A percentile compares a stretch with the other conserved stretches of the same genome.
Evolutionary conservation across 2,329 filamentous ascomycete species (phyloP).

Genomic region (Penicillium sp.): DNA sequence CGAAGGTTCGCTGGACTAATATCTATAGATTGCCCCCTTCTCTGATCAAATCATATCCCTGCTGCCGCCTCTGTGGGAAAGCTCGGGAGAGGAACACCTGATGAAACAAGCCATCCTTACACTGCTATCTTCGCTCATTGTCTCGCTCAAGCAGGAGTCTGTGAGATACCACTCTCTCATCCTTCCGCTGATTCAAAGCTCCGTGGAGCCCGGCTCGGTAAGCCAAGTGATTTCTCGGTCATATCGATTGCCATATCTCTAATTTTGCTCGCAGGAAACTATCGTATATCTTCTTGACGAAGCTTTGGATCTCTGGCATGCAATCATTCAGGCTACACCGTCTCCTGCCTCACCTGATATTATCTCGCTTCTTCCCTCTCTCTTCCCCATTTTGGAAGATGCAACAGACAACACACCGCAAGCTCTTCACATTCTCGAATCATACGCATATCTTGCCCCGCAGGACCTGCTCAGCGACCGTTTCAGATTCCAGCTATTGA

Average conservation of each 20-base stretch:
- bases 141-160: constrained; percentile 77
- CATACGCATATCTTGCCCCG: constrained; percentile 68
- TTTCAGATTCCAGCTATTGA: constrained; percentile 39
- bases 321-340: constrained; percentile 68
- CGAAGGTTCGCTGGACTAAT: neutral
- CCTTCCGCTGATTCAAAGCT: constrained; percentile 77
- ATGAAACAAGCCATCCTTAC: constrained; percentile 92
- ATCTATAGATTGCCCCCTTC: constrained; percentile 57
- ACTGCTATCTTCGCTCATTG: constrained; percentile 81
- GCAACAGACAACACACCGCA: constrained; percentile 64
- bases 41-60: constrained; percentile 81
- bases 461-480: constrained; percentile 45
- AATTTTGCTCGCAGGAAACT: constrained; percentile 48
- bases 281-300: constrained; percentile 88
- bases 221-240: constrained; percentile 13
- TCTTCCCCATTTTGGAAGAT: constrained; percentile 67
- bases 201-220: constrained; percentile 74
- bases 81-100: constrained; percentile 81
- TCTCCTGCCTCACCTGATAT: constrained; percentile 62
- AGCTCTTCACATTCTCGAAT: constrained; percentile 66
- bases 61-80: constrained; percentile 80
- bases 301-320: constrained; percentile 83
- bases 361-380: constrained; percentile 62
- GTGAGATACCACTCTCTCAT: constrained; percentile 77
- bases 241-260: neutral